A percentile compares a stretch with the other conserved stretches of the same genome.
Evolutionary conservation across 805 yeast species (phyloP).

Genomic region (Candida maltosa): DNA sequence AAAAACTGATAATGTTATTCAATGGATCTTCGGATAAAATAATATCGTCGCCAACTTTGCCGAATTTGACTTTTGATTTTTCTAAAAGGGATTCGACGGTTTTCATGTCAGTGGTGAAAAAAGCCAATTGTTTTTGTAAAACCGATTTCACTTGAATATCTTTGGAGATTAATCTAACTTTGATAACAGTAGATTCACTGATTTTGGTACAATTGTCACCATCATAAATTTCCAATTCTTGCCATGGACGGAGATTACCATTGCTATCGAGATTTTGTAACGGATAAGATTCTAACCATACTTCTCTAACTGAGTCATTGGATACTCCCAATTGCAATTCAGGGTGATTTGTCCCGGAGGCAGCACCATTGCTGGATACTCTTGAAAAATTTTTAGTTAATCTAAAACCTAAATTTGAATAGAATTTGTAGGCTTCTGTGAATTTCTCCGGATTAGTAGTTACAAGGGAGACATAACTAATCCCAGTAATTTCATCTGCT

Average conservation of each 20-base stretch:
- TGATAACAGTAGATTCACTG: conserved; percentile 27
- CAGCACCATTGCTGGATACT: conserved; percentile 34
- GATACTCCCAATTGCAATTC: conserved; percentile 51
- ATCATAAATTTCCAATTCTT: conserved; percentile 33
- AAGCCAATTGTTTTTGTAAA: conserved; percentile 19
- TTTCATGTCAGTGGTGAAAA: conserved; percentile 29
- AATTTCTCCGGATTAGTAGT: conserved; percentile 49
- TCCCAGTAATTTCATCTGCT: conserved; percentile 17
- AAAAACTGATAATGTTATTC: conserved; percentile 28
- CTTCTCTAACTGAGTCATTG: conserved; percentile 62
- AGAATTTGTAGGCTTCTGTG: conserved; percentile 50
- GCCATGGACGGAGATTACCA: conserved; percentile 39
- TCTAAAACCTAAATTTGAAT: conserved; percentile 57
- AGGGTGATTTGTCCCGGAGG: conserved; percentile 21
- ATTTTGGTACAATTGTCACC: conserved; percentile 33
- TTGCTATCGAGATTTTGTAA: conserved; percentile 32
- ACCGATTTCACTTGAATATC: conserved; percentile 2
- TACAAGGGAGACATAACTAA: conserved; percentile 61
- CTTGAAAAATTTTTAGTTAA: conserved; percentile 60
- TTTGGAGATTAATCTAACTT: conserved; percentile 34
- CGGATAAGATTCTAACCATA: conserved; percentile 73
- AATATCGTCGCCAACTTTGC: conserved; percentile 9
- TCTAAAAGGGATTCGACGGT: conserved; percentile 17
- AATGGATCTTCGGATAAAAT: conserved; percentile 28
- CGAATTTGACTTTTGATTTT: conserved; percentile 5